Evolutionary conservation across 352 stramenopile genomes (phyloP), one percentile per base, ranked within the genome.

Genomic region (Pythium scleroteichum): DNA sequence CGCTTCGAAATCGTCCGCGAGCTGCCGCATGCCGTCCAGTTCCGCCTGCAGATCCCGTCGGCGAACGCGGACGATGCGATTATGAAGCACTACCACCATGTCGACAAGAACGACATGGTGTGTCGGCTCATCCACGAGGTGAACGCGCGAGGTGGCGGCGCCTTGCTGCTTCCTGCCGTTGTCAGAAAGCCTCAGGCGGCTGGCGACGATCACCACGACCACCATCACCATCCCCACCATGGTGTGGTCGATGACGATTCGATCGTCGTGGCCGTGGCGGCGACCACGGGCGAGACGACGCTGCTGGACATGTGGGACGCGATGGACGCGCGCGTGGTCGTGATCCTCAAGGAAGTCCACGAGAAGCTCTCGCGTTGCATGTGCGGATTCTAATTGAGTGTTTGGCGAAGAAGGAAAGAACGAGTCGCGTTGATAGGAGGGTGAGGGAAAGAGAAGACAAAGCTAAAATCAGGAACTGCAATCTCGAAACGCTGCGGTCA

Each of bases 81-180:
- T 75, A 69, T 91, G 60, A 79, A 78, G 19, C 82, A 91, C 51
- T 79, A 85, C 49, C 79, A 91, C 61, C 79, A 89, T 46, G 70
- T 91, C 39, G 79, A 91, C 51, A 85, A 85, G 72, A 82, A 91
- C 53, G 79, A 87, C 40, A 65, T 88, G 33, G 88, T 74, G 10
- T 63, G 67, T 45, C 70, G 78, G 3, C 62, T 91, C 2, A 76
- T 87, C 47, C 66, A 74, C 24, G 78, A 87, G 35, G 76, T 91
- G 26, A 91, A 91, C 47, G 73, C 79, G 1, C 69, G 66, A 2
- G 78, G 79, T 17, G 64, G 61, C 35, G 79, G 82, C 8, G 73
- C 76, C 10, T 27, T 91, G 26, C 56, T 91, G 22, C 60, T 62
- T 4, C 59, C 51, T 14, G 45, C 45, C 0, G 42, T 66, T 16